Base-by-base conservation (phyloP, 495 filamentous ascomycete species). In the Parathielavia appendiculata region DNA sequence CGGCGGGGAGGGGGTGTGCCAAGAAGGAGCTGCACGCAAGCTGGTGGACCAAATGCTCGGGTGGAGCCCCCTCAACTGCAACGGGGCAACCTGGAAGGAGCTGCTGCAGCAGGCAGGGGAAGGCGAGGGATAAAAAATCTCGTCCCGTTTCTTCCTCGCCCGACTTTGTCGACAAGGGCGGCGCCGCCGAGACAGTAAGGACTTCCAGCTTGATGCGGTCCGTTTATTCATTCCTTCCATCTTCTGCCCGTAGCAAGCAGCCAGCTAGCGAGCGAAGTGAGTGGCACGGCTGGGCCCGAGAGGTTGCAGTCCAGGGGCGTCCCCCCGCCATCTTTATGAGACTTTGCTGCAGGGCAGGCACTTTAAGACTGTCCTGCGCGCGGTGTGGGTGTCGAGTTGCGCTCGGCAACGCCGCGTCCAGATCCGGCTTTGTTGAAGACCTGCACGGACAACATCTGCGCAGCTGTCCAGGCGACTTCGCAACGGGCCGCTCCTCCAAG, bases 41-140 rank as follows among this genome's bases (percentile, higher is more conserved):
- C 65, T 64, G 59, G 63, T 69, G 69, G 67, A 71, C 69, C 69
- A 68, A 68, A 67, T 65, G 64, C 65, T 62, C 59, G 61, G 66
- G 64, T 68, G 66, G 62, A 62, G 66, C 59, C 62, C 57, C 14
- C 56, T 23, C 6, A 44, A 22, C 51, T 34, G n/a, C 47, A 38
- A 22, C 48, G 17, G 41, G 23, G 38, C 40, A 32, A 44, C n/a
- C n/a, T n/a, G n/a, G n/a, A n/a, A n/a, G n/a, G 54, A 14, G 2
- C 19, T 26, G 49, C 47, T 51, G 36, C 39, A 54, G 50, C 35
- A 22, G 46, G n/a, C 38, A 54, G 48, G 34, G 53, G 54, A 57
- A 63, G 59, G 62, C 54, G 51, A 41, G 51, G 51, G 38, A 53
- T 43, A 61, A 54, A 65, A 67, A 55, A 50, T 32, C 54, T 39